phyloP scores from a whole-genome alignment of 805 yeast species.

The Saccharomycopsis fibuligera region DNA sequence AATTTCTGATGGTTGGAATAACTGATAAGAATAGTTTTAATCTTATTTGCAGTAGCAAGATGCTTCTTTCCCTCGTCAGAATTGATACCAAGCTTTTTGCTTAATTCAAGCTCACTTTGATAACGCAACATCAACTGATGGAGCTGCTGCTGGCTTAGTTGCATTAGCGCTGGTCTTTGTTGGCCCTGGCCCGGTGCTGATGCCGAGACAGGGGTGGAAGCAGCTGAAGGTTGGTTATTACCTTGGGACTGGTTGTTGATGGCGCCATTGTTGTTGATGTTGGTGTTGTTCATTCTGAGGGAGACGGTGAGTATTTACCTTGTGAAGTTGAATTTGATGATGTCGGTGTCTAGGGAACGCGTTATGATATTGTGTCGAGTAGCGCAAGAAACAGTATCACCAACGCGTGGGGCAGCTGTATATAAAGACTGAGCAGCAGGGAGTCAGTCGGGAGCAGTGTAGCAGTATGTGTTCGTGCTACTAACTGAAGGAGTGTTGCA shows the following conservation, averaged over 20 bases:
- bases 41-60: constrained; percentile 16
- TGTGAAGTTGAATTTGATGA: too few relatives aligned
- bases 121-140: constrained; percentile 13
- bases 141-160: constrained; percentile 14
- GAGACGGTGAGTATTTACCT: too few relatives aligned
- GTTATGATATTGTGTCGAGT: too few relatives aligned
- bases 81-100: constrained; percentile 7
- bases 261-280: neutral
- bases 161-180: neutral
- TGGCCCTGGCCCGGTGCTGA: constrained; percentile 1
- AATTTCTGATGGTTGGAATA: constrained; percentile 12
- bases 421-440: too few relatives aligned
- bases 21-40: constrained; percentile 13
- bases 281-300: constrained; percentile 4
- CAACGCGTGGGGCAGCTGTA: too few relatives aligned
- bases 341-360: too few relatives aligned
- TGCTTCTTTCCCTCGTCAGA: constrained; percentile 16
- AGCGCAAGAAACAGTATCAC: too few relatives aligned
- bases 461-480: too few relatives aligned
- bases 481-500: too few relatives aligned
- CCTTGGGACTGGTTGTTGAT: neutral
- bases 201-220: neutral
- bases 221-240: neutral
- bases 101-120: constrained; percentile 10
- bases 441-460: too few relatives aligned